Percentiles rank a stretch among this genome's conserved stretches.
phyloP scores from a whole-genome alignment of 495 filamentous ascomycete species.

The Aspergillus conjunctus region DNA sequence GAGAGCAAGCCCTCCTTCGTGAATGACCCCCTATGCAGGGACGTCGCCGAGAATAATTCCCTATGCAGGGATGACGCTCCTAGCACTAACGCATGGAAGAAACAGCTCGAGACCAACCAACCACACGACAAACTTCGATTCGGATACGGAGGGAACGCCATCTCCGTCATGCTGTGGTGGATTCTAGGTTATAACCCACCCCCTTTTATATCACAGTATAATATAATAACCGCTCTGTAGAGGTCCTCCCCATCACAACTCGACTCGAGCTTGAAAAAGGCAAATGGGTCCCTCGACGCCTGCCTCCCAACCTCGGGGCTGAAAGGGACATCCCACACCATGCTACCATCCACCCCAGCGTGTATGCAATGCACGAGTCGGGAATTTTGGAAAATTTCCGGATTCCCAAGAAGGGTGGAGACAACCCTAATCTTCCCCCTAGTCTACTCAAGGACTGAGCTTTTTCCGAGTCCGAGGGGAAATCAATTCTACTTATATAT shows the following conservation, averaged over 20 bases:
- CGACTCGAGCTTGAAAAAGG: constrained; percentile 33
- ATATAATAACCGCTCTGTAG: constrained; percentile 15
- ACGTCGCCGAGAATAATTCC: constrained; percentile 3
- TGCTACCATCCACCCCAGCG: constrained; percentile 27
- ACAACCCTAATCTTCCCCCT: constrained; percentile 23
- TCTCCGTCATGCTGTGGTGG: constrained; percentile 22
- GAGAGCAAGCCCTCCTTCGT: constrained; percentile 21
- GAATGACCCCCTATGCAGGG: constrained; percentile 4
- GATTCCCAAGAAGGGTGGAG: constrained; percentile 23
- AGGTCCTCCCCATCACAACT: constrained; percentile 39
- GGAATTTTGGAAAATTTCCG: constrained; percentile 18
- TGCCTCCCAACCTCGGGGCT: constrained; percentile 27
- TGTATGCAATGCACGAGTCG: constrained; percentile 23
- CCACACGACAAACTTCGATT: constrained; percentile 25
- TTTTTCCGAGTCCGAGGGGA: not conserved
- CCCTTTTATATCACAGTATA: not conserved
- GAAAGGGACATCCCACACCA: constrained; percentile 19
- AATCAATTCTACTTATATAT: too few species aligned
- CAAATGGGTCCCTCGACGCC: constrained; percentile 31
- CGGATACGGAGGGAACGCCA: constrained; percentile 11
- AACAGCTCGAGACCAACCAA: constrained; percentile 14
- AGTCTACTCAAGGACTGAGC: not conserved
- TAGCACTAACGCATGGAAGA: constrained; percentile 3
- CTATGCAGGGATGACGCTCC: constrained; percentile 16
- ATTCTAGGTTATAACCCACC: constrained; percentile 17